Percentiles rank a stretch among this genome's conserved stretches.
phyloP scores from a whole-genome alignment of 2,329 filamentous ascomycete genomes.

The Colletotrichum camelliae region DNA sequence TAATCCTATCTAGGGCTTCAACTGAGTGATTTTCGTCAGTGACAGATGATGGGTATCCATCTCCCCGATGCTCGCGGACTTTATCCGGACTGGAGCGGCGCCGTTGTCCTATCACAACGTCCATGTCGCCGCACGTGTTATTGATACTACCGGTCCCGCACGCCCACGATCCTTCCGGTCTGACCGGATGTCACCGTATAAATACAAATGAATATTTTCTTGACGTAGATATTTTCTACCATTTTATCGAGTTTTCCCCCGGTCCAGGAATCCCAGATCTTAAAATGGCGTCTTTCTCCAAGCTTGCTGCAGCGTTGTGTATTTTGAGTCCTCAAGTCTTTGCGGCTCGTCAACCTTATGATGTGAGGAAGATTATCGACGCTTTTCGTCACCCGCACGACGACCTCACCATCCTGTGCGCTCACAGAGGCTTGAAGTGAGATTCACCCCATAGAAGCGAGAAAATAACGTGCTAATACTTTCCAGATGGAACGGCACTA shows the following conservation, averaged over 20 bases:
- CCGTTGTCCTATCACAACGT: neutral
- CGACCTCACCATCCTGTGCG: neutral
- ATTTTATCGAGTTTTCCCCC: neutral
- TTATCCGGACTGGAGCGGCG: neutral
- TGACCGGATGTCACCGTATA: neutral
- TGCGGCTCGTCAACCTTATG: neutral
- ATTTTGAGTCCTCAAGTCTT: neutral
- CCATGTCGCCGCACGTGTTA: neutral
- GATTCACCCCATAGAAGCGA: neutral
- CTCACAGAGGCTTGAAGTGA: neutral
- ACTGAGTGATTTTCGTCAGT: neutral
- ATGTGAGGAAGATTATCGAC: neutral
- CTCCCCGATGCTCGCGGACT: neutral
- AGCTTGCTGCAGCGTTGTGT: neutral
- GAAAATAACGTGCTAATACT: neutral
- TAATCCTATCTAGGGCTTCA: neutral
- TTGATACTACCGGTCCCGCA: neutral
- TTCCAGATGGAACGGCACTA: neutral
- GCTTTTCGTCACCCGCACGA: neutral
- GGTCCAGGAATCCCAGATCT: neutral
- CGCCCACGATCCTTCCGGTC: neutral
- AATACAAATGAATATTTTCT: neutral
- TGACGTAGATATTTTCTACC: neutral
- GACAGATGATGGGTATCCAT: neutral
- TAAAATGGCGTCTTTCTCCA: neutral